Conservation (phyloP, 2,329 filamentous ascomycete genomes). For the Epichloe scottii region DNA sequence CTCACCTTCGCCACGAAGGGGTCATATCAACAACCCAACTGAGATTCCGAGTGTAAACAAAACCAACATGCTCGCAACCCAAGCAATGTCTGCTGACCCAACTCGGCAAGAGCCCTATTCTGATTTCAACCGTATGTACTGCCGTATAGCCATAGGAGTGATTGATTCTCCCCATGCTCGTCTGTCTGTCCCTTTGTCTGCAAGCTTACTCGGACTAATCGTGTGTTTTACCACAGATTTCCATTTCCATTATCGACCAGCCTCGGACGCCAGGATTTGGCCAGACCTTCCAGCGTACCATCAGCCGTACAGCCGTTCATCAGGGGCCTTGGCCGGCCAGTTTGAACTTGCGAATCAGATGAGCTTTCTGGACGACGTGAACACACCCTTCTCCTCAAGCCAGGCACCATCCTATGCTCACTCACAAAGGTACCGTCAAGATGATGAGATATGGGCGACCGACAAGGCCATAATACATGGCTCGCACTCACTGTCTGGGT, state of each 20-base stretch:
- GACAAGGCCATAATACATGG: neutral
- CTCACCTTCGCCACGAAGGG: too few relatives aligned
- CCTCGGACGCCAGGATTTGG: neutral
- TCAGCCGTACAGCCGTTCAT: neutral
- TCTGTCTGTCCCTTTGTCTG: too few relatives aligned
- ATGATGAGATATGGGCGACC: neutral
- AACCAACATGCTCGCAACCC: constrained; percentile 2
- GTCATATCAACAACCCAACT: too few relatives aligned
- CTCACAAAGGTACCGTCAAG: neutral
- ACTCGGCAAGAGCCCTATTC: neutral
- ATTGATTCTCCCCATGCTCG: too few relatives aligned
- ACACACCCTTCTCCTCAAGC: neutral
- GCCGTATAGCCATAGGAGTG: too few relatives aligned
- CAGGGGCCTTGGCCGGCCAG: neutral
- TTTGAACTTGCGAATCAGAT: neutral
- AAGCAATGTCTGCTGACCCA: constrained; percentile 2
- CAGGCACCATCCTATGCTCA: neutral
- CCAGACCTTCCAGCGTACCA: too few relatives aligned
- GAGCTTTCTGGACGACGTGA: neutral
- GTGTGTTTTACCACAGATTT: too few relatives aligned
- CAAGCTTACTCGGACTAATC: too few relatives aligned
- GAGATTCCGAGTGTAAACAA: neutral
- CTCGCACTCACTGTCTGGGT: neutral
- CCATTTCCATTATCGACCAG: neutral
- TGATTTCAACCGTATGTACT: neutral